A percentile compares a stretch with the other conserved stretches of the same genome.
These are phyloP conservation scores for Amniculicola lignicola DNA, from an alignment of 495 filamentous ascomycete species.

Conservation along the genomic window DNA sequence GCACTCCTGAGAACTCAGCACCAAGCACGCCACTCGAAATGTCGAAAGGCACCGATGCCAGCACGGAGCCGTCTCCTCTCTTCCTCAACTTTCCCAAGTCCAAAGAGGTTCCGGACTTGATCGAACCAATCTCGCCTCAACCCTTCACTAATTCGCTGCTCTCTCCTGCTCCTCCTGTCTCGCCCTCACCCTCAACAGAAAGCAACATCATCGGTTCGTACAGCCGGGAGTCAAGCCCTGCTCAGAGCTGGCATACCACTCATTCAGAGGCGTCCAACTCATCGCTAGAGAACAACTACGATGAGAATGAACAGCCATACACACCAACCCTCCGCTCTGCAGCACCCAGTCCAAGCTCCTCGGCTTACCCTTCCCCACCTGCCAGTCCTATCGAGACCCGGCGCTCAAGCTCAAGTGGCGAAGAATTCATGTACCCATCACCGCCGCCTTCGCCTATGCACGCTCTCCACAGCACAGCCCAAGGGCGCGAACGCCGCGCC, in stretches of 20 bases:
- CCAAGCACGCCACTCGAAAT: background rate
- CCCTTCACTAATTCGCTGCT: background rate
- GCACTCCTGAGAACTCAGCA: background rate
- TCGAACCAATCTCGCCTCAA: too few species aligned
- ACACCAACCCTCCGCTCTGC: background rate
- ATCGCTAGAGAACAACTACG: too few species aligned
- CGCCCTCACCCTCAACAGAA: background rate
- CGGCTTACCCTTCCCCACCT: constrained; percentile 11
- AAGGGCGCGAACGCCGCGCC: background rate
- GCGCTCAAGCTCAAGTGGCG: constrained; percentile 5
- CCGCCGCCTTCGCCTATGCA: constrained; percentile 18
- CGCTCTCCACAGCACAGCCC: background rate
- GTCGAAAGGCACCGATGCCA: too few species aligned
- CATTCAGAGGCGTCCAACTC: too few species aligned
- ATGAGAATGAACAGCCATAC: too few species aligned
- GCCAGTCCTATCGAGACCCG: background rate
- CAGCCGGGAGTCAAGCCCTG: too few species aligned
- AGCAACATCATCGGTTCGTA: too few species aligned
- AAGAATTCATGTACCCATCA: constrained; percentile 17
- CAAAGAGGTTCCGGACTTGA: too few species aligned
- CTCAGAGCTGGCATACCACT: too few species aligned
- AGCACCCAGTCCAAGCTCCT: constrained; percentile 10
- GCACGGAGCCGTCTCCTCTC: too few species aligned
- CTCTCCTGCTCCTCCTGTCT: background rate
- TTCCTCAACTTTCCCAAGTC: too few species aligned